Evolutionary conservation across 208 protist genomes (phyloP).

Genomic region (Balamuthia mandrillaris): DNA sequence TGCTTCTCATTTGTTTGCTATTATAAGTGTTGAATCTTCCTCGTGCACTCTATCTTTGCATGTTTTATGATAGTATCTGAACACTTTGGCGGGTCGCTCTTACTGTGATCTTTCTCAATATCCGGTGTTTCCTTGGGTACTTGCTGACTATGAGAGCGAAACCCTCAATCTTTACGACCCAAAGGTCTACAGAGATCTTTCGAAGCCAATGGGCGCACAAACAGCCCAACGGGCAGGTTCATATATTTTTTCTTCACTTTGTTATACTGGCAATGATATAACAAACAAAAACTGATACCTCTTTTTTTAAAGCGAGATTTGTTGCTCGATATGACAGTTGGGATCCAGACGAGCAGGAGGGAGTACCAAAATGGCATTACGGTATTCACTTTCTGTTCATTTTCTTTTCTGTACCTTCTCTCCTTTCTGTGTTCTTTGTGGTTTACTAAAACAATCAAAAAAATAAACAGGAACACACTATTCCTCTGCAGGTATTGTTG

Average conservation of each 20-base stretch:
- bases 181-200: constrained; percentile 88
- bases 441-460: constrained; percentile 58
- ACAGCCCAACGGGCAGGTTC: constrained; percentile 57
- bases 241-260: too few species aligned
- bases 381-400: constrained; percentile 40
- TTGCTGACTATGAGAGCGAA: constrained; percentile 87
- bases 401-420: background rate
- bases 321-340: constrained; percentile 49
- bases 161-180: constrained; percentile 82
- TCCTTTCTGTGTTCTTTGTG: background rate
- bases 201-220: constrained; percentile 90
- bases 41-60: background rate
- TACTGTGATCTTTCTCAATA: constrained; percentile 98
- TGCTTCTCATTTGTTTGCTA: background rate
- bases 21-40: background rate
- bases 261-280: constrained; percentile 32
- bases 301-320: constrained; percentile 27
- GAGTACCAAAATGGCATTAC: constrained; percentile 78
- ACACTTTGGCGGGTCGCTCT: constrained; percentile 90
- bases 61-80: constrained; percentile 80
- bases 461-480: constrained; percentile 98
- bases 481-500: constrained; percentile 89
- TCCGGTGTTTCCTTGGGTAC: constrained; percentile 97
- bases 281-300: too few species aligned
- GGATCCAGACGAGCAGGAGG: constrained; percentile 56